Percentiles rank a stretch among this genome's conserved stretches.
These are phyloP conservation scores for Amanita jacksonii DNA, from an alignment of 768 basidiomycete species.

Conservation along the genomic window DNA sequence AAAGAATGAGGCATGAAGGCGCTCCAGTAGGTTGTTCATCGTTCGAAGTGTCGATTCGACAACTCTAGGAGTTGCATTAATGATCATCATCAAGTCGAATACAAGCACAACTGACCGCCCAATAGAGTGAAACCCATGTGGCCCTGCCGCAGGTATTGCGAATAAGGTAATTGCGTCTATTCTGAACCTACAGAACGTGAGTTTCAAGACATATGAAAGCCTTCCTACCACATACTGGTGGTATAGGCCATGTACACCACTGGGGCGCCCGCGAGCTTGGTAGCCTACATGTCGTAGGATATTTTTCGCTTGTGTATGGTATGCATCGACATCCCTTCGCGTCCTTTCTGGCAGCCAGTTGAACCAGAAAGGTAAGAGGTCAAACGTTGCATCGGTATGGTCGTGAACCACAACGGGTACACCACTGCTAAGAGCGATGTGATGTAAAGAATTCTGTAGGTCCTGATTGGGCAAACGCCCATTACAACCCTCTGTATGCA, in stretches of 20 bases:
- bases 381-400: slow-evolving; percentile 43
- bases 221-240: slow-evolving; percentile 48
- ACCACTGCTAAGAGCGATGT: slow-evolving; percentile 63
- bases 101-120: slow-evolving; percentile 68
- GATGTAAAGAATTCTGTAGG: slow-evolving; percentile 70
- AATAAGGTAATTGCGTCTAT: slow-evolving; percentile 93
- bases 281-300: slow-evolving; percentile 62
- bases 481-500: slow-evolving; percentile 75
- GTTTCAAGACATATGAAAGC: too few species aligned
- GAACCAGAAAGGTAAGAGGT: slow-evolving; percentile 20
- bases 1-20: slow-evolving; percentile 96
- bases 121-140: slow-evolving; percentile 91
- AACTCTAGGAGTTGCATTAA: slow-evolving; percentile 34
- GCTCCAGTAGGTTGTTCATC: slow-evolving; percentile 89
- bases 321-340: slow-evolving; percentile 29
- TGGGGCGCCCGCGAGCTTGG: slow-evolving; percentile 71
- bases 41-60: slow-evolving; percentile 85
- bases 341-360: slow-evolving; percentile 27
- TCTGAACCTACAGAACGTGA: slow-evolving; percentile 51
- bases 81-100: not conserved
- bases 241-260: slow-evolving; percentile 84
- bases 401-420: slow-evolving; percentile 81
- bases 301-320: slow-evolving; percentile 53
- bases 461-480: slow-evolving; percentile 96
- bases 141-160: slow-evolving; percentile 78